phyloP scores from a whole-genome alignment of 2,329 filamentous ascomycete species.

The Blastomyces emzantsi region DNA sequence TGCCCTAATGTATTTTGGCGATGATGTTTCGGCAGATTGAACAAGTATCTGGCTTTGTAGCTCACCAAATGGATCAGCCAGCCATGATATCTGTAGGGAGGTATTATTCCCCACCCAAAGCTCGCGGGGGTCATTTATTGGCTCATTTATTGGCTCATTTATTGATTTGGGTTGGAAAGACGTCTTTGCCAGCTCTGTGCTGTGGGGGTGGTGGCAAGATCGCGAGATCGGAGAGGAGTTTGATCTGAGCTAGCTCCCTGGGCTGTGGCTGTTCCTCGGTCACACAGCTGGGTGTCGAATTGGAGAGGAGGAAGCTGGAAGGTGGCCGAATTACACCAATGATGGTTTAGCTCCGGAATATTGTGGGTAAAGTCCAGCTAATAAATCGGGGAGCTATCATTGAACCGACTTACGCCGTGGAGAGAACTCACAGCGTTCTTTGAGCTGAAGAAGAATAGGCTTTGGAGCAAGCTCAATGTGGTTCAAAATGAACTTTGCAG shows the following conservation, averaged over 20 bases:
- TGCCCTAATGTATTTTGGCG: background rate
- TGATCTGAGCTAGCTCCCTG: background rate
- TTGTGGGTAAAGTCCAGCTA: background rate
- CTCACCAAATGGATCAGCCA: background rate
- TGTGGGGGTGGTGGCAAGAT: background rate
- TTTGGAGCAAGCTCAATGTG: too few relatives aligned
- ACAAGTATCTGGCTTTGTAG: too few relatives aligned
- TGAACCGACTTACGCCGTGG: background rate
- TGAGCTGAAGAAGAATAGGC: too few relatives aligned
- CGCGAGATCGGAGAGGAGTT: background rate
- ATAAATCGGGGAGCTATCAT: background rate
- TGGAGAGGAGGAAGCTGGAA: background rate
- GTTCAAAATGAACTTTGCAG: too few relatives aligned
- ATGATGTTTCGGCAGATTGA: background rate
- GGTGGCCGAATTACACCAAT: background rate
- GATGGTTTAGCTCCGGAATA: background rate
- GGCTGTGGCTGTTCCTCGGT: background rate
- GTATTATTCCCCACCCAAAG: background rate
- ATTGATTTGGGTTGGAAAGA: background rate
- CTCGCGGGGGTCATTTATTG: background rate
- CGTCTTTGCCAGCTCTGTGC: background rate
- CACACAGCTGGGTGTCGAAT: background rate
- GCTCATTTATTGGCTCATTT: background rate
- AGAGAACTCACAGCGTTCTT: too few relatives aligned
- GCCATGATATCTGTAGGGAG: background rate